Conservation (phyloP, 306 rosid genomes). For the Quercus robur region DNA sequence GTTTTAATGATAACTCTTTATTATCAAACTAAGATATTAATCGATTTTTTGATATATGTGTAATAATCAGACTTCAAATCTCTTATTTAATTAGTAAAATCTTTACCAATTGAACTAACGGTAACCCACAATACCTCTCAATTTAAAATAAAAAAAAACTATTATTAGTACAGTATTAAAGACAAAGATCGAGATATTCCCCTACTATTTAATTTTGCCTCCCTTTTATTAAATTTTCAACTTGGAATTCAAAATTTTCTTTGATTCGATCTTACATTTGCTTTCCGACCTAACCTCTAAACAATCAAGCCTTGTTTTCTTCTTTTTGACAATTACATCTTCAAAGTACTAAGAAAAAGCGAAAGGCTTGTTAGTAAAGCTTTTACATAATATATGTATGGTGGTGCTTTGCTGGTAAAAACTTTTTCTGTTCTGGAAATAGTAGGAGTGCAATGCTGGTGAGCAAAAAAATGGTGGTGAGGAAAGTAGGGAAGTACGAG, state of each 20-base stretch:
- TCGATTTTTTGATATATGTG: rapidly evolving
- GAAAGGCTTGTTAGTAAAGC: slow-evolving; percentile 5
- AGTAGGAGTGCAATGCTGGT: slow-evolving; percentile 22
- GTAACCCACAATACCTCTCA: rapidly evolving
- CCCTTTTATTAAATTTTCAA: too few species aligned
- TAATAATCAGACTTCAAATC: rapidly evolving
- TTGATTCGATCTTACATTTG: not conserved
- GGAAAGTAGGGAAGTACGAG: slow-evolving; percentile 89
- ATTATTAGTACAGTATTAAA: too few species aligned
- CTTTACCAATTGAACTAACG: rapidly evolving
- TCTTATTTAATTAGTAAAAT: rapidly evolving
- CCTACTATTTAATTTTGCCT: not conserved
- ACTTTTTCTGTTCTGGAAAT: not conserved
- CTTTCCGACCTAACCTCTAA: not conserved
- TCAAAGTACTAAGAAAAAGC: not conserved
- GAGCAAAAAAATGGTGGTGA: slow-evolving; percentile 54
- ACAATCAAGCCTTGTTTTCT: slow-evolving; percentile 6
- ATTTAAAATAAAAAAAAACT: too few species aligned
- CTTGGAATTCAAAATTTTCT: not conserved
- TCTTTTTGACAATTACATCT: not conserved
- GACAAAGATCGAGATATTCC: not conserved
- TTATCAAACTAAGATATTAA: rapidly evolving
- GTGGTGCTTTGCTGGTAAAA: not conserved
- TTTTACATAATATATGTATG: not conserved
- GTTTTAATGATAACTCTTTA: rapidly evolving